Conservation (phyloP, 176 grass and related monocot genomes). For the Triticum monococcum region DNA sequence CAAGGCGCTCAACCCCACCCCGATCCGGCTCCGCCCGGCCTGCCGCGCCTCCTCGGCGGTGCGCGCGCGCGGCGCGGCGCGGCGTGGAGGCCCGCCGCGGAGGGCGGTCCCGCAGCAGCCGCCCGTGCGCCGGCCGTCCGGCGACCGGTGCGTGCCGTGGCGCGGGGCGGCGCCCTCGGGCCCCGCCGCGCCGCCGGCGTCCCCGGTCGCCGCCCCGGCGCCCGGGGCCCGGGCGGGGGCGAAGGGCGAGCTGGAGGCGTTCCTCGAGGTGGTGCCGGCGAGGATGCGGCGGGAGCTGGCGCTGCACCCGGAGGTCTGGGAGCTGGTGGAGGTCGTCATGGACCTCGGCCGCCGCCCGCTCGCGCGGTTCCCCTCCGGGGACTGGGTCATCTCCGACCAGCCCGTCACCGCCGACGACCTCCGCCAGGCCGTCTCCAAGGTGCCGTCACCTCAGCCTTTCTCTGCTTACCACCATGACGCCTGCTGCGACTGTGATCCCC, state of each 20-base stretch:
- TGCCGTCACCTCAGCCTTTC: constrained; percentile 13
- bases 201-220: background rate
- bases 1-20: constrained; percentile 53
- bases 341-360: constrained; percentile 83
- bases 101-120: constrained; percentile 60
- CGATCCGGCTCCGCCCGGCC: constrained; percentile 54
- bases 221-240: background rate
- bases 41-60: constrained; percentile 40
- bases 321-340: constrained; percentile 93
- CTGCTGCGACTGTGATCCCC: background rate
- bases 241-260: constrained; percentile 64
- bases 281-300: constrained; percentile 76
- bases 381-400: constrained; percentile 82
- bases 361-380: constrained; percentile 84
- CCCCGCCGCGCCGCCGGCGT: background rate
- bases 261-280: constrained; percentile 73
- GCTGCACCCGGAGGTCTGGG: constrained; percentile 63
- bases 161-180: constrained; percentile 9
- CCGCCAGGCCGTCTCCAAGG: constrained; percentile 81
- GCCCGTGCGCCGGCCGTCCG: constrained; percentile 66
- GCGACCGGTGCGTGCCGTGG: constrained; percentile 50
- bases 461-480: background rate
- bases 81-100: constrained; percentile 35
- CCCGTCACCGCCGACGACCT: constrained; percentile 74
- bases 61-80: background rate